Base-by-base conservation (phyloP, 2,329 filamentous ascomycete species). In the Trichothecium roseum region DNA sequence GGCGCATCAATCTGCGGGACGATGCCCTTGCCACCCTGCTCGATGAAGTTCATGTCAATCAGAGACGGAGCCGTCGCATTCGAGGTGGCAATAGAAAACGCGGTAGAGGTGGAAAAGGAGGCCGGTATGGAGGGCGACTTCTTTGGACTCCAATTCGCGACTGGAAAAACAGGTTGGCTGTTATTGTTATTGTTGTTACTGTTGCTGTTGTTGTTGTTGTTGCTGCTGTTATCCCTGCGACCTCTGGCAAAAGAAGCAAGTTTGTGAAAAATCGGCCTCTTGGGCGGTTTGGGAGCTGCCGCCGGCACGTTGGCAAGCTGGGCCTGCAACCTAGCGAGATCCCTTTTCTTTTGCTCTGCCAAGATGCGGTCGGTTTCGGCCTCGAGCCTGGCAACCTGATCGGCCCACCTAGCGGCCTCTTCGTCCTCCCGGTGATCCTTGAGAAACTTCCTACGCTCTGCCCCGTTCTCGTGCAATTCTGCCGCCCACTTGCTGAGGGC, bases 1-100 rank as follows among this genome's bases (percentile, higher is more conserved):
- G 87, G 87, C 16, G 84, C 84, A 62, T 93, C 85, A 30, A 69
- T 78, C 35, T 66, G 64, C 28, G 65, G 63, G 5, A 66, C 60
- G 38, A 66, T 60, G 38, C 64, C 65, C 43, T 53, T 62, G 10
- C 62, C 65, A 18, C 64, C 64, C n/a, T 53, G 51, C 40, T 64
- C 58, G 38, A 69, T 68, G 33, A 57, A 57, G 35, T 47, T 51
- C 56, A 60, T 60, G 34, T 45, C 30, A 18, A 30, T 17, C 5
- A 32, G n/a, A 12, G 30, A 33, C 10, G 37, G 20, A 13, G 26
- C 14, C n/a, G 18, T 18, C 15, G 20, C 16, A 22, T 22, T 33
- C 15, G 18, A 18, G 12, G 31, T n/a, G 14, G 30, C 14, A n/a
- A n/a, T n/a, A n/a, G n/a, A n/a, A n/a, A n/a, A n/a, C n/a, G n/a